Evolutionary conservation across 192 early-diverging fungal species (phyloP).

Genomic region (Linnemannia elongata): DNA sequence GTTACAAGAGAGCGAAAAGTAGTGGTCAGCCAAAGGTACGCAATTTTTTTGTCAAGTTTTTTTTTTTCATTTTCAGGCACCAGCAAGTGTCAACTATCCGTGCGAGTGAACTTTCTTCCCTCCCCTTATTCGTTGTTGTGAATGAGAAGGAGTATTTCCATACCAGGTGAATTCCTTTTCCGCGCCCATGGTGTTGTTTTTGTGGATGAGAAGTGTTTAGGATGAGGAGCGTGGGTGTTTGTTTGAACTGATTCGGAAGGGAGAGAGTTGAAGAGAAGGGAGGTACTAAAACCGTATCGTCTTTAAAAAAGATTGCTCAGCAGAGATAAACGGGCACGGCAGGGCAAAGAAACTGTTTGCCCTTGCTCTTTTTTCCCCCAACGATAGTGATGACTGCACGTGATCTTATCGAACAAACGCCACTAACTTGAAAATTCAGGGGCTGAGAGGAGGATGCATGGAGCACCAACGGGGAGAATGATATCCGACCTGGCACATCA

Average conservation of each 20-base stretch:
- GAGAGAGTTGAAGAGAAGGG: constrained; percentile 1
- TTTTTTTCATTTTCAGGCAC: not conserved
- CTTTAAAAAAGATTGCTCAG: constrained; percentile 3
- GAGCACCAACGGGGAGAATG: not conserved
- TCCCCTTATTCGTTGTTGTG: not conserved
- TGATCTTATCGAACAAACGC: not conserved
- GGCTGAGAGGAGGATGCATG: not conserved
- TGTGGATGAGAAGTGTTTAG: not conserved
- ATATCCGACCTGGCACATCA: not conserved
- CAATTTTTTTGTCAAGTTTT: not conserved
- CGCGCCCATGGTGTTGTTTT: not conserved
- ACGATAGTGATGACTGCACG: not conserved
- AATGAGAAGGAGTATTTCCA: not conserved
- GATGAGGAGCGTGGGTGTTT: not conserved
- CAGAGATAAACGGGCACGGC: not conserved
- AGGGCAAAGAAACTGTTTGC: not conserved
- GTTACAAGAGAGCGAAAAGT: not conserved
- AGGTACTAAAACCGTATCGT: not conserved
- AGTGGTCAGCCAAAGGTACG: not conserved
- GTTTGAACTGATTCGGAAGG: constrained; percentile 4
- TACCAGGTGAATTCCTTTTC: constrained; percentile 6
- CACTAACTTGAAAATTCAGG: not conserved
- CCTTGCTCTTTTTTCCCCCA: not conserved
- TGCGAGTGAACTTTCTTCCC: not conserved
- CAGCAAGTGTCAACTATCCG: not conserved